Evolutionary conservation across 768 basidiomycete genomes (phyloP).

Genomic region (Gymnopilus junonius): DNA sequence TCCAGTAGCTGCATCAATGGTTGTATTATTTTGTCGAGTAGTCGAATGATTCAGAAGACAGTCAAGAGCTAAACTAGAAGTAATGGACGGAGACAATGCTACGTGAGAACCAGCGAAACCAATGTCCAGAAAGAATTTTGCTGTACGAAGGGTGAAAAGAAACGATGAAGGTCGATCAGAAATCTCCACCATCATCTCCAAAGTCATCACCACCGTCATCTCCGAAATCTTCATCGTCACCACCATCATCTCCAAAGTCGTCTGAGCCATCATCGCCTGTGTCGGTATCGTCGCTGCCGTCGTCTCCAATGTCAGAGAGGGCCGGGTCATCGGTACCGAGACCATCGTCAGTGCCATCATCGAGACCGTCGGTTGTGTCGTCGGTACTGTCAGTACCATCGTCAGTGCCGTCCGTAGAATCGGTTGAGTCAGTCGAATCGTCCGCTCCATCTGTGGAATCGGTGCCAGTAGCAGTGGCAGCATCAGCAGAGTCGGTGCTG

Average conservation of each 20-base stretch:
- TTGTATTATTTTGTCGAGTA: conserved; percentile 12
- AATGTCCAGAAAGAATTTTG: conserved; percentile 2
- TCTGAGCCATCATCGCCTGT: conserved; percentile 10
- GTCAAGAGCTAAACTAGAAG: conserved; percentile 1
- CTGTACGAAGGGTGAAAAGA: background rate
- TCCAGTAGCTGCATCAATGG: conserved; percentile 16
- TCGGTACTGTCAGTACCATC: conserved; percentile 13
- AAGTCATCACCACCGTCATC: conserved; percentile 8
- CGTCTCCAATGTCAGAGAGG: conserved; percentile 12
- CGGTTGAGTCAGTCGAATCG: conserved; percentile 12
- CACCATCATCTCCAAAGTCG: conserved; percentile 9
- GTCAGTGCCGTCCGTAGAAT: conserved; percentile 16
- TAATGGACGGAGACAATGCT: conserved; percentile 4
- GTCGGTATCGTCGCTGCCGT: conserved; percentile 12
- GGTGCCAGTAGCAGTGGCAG: conserved; percentile 10
- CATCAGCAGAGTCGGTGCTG: conserved; percentile 21
- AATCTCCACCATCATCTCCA: conserved; percentile 12
- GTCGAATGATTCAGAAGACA: conserved; percentile 13
- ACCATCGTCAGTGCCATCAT: conserved; percentile 10
- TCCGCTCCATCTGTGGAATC: conserved; percentile 14
- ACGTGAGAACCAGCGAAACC: conserved; percentile 6
- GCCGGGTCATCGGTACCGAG: conserved; percentile 6
- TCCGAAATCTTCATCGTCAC: conserved; percentile 1
- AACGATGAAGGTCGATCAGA: conserved; percentile 7
- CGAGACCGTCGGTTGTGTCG: conserved; percentile 7